Percentiles rank a stretch among this genome's conserved stretches.
Conservation (phyloP, 805 yeast species). For the Candida palmyrensis region DNA sequence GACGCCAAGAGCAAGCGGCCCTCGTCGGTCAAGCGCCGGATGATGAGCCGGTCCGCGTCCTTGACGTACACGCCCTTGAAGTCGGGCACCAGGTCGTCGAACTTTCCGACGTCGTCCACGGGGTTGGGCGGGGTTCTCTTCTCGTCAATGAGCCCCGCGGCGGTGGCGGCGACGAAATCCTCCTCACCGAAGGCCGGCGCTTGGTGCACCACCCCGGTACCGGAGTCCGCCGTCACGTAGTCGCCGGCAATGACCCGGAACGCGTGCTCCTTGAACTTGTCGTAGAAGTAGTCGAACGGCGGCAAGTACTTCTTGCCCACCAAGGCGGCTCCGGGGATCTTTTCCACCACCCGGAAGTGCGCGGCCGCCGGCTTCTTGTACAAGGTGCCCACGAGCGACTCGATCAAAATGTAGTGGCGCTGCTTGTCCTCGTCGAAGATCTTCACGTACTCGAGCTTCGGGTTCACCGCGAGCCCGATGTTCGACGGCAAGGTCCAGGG, state of each 20-base stretch:
- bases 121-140: conserved; percentile 83
- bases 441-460: conserved; percentile 86
- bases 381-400: conserved; percentile 71
- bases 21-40: conserved; percentile 71
- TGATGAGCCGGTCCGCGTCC: conserved; percentile 90
- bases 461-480: conserved; percentile 86
- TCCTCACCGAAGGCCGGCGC: conserved; percentile 99
- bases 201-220: conserved; percentile 99
- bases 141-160: conserved; percentile 68
- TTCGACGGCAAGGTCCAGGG: conserved; percentile 99
- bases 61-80: conserved; percentile 85
- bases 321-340: conserved; percentile 72
- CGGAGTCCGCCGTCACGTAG: conserved; percentile 88
- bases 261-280: conserved; percentile 68
- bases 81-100: conserved; percentile 69
- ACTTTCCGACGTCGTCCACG: conserved; percentile 87
- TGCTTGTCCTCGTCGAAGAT: conserved; percentile 85
- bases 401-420: conserved; percentile 77
- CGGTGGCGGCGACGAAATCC: conserved; percentile 82
- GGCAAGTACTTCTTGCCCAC: conserved; percentile 81
- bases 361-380: conserved; percentile 95
- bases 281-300: conserved; percentile 73
- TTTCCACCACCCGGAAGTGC: conserved; percentile 77
- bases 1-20: conserved; percentile 73
- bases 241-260: conserved; percentile 78